phyloP scores from a whole-genome alignment of 176 grass and related monocot species.

The Dactylis glomerata region DNA sequence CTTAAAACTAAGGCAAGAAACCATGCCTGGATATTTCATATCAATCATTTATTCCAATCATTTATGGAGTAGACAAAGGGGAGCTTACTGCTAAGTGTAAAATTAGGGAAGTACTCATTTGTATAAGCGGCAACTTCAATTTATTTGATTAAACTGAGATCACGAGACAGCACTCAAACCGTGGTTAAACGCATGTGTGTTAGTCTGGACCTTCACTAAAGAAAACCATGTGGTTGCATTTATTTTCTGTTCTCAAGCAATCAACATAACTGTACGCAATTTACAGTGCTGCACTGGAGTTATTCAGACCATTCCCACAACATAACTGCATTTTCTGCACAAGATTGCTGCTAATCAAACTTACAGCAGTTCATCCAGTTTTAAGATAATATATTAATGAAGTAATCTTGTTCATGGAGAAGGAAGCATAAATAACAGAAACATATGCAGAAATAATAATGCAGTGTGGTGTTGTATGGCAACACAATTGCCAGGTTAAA shows the following conservation, averaged over 20 bases:
- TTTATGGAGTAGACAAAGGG: neutral
- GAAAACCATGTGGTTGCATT: neutral
- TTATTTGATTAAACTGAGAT: neutral
- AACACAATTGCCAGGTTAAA: neutral
- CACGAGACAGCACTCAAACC: neutral
- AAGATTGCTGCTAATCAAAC: neutral
- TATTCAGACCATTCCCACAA: neutral
- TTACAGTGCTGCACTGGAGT: neutral
- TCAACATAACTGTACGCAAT: neutral
- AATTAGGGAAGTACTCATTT: neutral
- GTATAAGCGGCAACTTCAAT: neutral
- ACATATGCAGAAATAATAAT: neutral
- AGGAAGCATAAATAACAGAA: neutral
- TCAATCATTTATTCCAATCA: neutral
- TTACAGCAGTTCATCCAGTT: neutral
- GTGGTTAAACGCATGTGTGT: neutral
- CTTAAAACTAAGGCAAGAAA: neutral
- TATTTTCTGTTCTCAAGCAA: neutral
- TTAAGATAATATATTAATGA: neutral
- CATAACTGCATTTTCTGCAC: neutral
- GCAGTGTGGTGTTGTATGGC: neutral
- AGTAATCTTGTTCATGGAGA: neutral
- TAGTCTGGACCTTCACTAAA: neutral
- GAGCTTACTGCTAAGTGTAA: neutral
- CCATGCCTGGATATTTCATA: neutral